Evolutionary conservation across 768 basidiomycete species (phyloP), one percentile per base, ranked within the genome.

Genomic region (Collybia sordida): DNA sequence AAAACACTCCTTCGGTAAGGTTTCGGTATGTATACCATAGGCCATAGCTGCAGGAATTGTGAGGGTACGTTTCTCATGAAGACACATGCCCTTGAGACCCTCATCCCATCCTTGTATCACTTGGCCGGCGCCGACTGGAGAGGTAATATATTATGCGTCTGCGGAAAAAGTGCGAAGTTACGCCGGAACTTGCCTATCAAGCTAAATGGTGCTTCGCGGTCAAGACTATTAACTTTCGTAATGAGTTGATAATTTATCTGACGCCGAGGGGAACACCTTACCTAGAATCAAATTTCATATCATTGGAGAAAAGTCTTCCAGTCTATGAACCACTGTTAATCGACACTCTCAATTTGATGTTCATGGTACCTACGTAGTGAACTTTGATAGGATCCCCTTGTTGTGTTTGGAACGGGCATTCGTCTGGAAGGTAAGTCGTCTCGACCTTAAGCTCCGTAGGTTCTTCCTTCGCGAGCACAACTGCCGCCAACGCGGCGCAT

Each of bases 271-370:
- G 22, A 5, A 37, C 21, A 42, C 59, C 77, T 5, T 59, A 87
- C 81, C 91, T 93, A 6, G 92, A 94, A 68, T 98, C 94, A 59
- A 98, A 98, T 64, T 94, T 88, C 50, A 78, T 78, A 6, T 93
- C 93, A 42, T 76, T 83, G 11, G 78, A 67, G 57, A 84, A 84
- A 44, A 98, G 68, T 7, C 79, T 95, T 3, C 94, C 95, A 3
- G 90, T 92, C 82, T 95, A 34, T 17, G 36, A 12, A 12, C 9
- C 14, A 21, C n/a, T n/a, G n/a, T n/a, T 5, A n/a, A 27, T 23
- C 17, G 18, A 46, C 6, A 3, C 31, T 11, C 9, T 11, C 11
- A 11, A 3, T 14, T 3, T 31, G 31, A 12, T 38, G n/a, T 11
- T 23, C 5, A 31, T 12, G 22, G 19, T 31, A 65, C 69, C 45